Percentiles rank a stretch among this genome's conserved stretches.
phyloP scores from a whole-genome alignment of 257 asterid species.

The Cordia subcordata region DNA sequence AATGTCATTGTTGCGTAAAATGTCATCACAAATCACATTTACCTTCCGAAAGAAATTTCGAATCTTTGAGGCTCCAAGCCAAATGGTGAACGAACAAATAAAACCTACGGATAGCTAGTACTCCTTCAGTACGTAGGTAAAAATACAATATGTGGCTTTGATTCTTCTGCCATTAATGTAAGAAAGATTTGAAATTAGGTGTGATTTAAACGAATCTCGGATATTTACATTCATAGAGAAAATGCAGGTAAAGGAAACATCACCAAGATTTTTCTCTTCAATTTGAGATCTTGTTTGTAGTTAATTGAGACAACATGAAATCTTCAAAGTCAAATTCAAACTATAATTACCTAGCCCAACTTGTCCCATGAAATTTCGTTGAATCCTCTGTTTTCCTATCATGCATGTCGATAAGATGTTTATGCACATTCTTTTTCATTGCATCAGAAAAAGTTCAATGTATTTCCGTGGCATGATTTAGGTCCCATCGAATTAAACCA shows the following conservation, averaged over 20 bases:
- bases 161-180: conserved; percentile 1
- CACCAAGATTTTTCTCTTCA: conserved; percentile 24
- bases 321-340: conserved; percentile 31
- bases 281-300: conserved; percentile 32
- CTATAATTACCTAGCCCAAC: conserved; percentile 23
- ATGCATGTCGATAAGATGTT: conserved; percentile 1
- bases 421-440: no score
- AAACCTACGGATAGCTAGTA: no score
- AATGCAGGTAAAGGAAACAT: conserved; percentile 28
- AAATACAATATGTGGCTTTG: neutral
- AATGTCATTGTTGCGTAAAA: no score
- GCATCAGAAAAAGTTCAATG: no score
- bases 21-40: no score
- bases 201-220: conserved; percentile 15
- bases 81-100: no score
- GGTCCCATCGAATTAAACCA: no score
- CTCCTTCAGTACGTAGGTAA: neutral
- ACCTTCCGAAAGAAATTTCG: no score
- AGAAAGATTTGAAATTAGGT: conserved; percentile 15
- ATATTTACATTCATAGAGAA: conserved; percentile 10
- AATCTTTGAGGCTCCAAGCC: no score
- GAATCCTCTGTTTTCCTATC: neutral
- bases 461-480: no score
- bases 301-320: no score
- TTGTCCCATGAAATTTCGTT: neutral